Base-by-base conservation (phyloP, 1,284 basidiomycete species). In the Melampsora larici-populina region DNA sequence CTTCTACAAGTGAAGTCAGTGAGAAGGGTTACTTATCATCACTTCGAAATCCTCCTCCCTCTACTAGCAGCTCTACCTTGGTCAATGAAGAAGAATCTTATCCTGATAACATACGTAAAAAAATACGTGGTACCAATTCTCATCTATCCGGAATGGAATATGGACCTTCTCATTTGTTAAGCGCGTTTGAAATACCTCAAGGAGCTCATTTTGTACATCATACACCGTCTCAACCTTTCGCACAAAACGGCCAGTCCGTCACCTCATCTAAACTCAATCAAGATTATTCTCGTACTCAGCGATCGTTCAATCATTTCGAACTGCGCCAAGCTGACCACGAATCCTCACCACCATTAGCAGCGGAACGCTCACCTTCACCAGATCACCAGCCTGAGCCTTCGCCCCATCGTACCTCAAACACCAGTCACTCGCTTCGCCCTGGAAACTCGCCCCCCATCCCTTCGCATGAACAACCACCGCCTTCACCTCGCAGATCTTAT, bases 101-200 rank as follows among this genome's bases (percentile, higher is more conserved):
- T 29, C 8, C 55, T 24, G 21, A 58, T 24, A 21, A 24, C 13
- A 58, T 58, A 58, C 55, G 55, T 29, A 58, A 58, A 29, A 58
- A 58, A 21, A 24, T 15, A 58, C 55, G 55, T 13, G n/a, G 18
- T 24, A 11, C 55, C 24, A 9, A 24, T 58, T 17, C 55, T 58
- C n/a, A 58, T 6, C 13, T 58, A 29, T 24, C 11, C 55, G 26
- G n/a, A 58, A 58, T n/a, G 21, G 55, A 58, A n/a, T 58, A 58
- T 58, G 21, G 55, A 29, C 55, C 55, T 58, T 58, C 55, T n/a
- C 21, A 29, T 29, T n/a, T 29, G 8, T 24, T 58, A 8, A 58
- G 55, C 55, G n/a, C 55, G 55, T 58, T 58, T 58, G 55, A 58
- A 58, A 24, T 58, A 58, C 55, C 55, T 58, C 55, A 58, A 58